Evolutionary conservation across 2,329 filamentous ascomycete species (phyloP).

Genomic region (Cercospora citrullina): DNA sequence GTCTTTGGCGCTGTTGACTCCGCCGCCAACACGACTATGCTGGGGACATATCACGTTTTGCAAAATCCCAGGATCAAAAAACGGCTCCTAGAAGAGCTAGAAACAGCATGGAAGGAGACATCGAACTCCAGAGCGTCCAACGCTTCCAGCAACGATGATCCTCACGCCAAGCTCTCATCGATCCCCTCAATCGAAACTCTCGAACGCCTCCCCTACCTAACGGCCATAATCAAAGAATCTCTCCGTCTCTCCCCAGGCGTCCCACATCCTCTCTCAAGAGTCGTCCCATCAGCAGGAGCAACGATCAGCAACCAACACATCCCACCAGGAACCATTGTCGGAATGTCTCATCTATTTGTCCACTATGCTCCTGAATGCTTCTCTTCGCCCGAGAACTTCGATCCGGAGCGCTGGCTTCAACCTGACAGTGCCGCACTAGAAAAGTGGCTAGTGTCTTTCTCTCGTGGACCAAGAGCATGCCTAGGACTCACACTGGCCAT

Average conservation of each 20-base stretch:
- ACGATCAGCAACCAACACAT: conserved; percentile 49
- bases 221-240: conserved; percentile 52
- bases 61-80: conserved; percentile 37
- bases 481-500: conserved; percentile 21
- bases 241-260: conserved; percentile 50
- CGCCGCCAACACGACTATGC: conserved; percentile 45
- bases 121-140: neutral
- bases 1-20: conserved; percentile 52
- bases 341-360: conserved; percentile 53
- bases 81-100: conserved; percentile 44
- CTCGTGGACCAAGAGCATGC: conserved; percentile 19
- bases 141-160: conserved; percentile 15
- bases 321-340: conserved; percentile 47
- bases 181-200: conserved; percentile 19
- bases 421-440: conserved; percentile 11
- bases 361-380: conserved; percentile 53
- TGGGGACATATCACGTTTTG: conserved; percentile 47
- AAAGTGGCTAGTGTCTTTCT: conserved; percentile 22
- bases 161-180: neutral
- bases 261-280: conserved; percentile 46
- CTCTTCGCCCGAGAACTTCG: conserved; percentile 49
- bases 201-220: conserved; percentile 48
- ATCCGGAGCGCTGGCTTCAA: conserved; percentile 52
- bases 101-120: neutral
- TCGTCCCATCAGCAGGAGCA: conserved; percentile 48